Evolutionary conservation across 106 monocot genomes (phyloP).

Genomic region (Acorus gramineus): DNA sequence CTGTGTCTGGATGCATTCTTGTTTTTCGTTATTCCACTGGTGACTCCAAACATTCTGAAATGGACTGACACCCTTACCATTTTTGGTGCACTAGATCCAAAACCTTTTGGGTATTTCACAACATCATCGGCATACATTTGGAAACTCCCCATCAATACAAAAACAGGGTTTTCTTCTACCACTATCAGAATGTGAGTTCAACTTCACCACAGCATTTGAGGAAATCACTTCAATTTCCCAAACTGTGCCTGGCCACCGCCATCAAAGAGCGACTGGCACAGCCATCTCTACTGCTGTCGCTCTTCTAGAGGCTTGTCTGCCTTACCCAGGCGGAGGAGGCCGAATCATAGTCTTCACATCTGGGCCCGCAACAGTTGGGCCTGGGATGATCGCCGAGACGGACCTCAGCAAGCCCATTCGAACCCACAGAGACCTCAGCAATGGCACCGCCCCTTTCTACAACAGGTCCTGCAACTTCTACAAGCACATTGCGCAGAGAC

Average conservation of each 20-base stretch:
- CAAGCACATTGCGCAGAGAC: slow-evolving; percentile 40
- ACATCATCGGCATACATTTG: slow-evolving; percentile 15
- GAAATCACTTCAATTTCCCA: slow-evolving; percentile 35
- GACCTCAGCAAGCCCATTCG: slow-evolving; percentile 65
- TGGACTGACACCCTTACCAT: background rate
- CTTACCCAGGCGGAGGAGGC: slow-evolving; percentile 49
- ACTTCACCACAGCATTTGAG: slow-evolving; percentile 64
- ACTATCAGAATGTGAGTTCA: slow-evolving; percentile 85
- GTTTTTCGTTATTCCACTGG: no score
- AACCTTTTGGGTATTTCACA: slow-evolving; percentile 48
- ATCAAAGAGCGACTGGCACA: slow-evolving; percentile 61
- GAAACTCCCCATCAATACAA: slow-evolving; percentile 17
- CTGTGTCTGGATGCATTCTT: no score
- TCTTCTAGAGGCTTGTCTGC: slow-evolving; percentile 57
- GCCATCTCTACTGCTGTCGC: slow-evolving; percentile 72
- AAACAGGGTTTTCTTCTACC: slow-evolving; percentile 65
- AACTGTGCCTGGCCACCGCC: slow-evolving; percentile 39
- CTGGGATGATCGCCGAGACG: slow-evolving; percentile 65
- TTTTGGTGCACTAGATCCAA: slow-evolving; percentile 42
- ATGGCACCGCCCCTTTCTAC: slow-evolving; percentile 33
- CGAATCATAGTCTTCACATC: slow-evolving; percentile 89
- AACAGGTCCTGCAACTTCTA: slow-evolving; percentile 58
- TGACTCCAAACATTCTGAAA: no score
- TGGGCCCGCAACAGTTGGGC: slow-evolving; percentile 73
- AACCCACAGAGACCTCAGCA: slow-evolving; percentile 64